Percentiles rank a stretch among this genome's conserved stretches.
Conservation (phyloP, 768 basidiomycete species). For the Daedaleopsis nitida region DNA sequence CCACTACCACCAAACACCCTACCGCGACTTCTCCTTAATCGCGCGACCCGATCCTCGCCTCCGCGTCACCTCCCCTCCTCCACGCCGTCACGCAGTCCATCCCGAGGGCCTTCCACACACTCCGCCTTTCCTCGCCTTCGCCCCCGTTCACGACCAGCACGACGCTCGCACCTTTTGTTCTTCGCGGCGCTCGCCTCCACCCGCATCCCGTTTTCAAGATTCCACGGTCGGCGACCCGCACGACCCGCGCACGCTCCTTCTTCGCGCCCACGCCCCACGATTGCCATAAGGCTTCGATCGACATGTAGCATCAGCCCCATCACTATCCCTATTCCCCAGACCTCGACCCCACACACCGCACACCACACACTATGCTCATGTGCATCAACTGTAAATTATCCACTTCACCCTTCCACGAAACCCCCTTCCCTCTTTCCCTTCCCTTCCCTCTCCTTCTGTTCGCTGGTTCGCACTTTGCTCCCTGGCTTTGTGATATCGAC, state of each 20-base stretch:
- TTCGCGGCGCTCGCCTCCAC: slow-evolving; percentile 8
- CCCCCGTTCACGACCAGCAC: neutral
- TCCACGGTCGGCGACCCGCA: neutral
- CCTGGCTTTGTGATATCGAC: neutral
- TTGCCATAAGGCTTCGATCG: neutral
- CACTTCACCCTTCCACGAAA: slow-evolving; percentile 1
- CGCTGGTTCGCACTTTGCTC: neutral
- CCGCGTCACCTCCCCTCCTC: neutral
- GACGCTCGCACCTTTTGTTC: slow-evolving; percentile 5
- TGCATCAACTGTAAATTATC: slow-evolving; percentile 11
- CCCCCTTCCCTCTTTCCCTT: neutral
- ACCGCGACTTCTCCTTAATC: slow-evolving; percentile 11
- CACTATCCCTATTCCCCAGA: neutral
- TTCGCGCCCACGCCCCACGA: neutral
- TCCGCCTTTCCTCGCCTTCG: neutral
- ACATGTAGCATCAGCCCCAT: slow-evolving; percentile 1
- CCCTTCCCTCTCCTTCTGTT: slow-evolving; percentile 1
- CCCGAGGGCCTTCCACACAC: slow-evolving; percentile 1
- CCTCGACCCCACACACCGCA: neutral
- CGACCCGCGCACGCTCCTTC: slow-evolving; percentile 11
- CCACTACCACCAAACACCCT: slow-evolving; percentile 12
- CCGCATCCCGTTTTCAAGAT: neutral
- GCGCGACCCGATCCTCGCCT: slow-evolving; percentile 7
- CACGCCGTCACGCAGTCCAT: no score
- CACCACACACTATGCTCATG: neutral